phyloP scores from a whole-genome alignment of 75 land plant species.

The Cupressus sempervirens region DNA sequence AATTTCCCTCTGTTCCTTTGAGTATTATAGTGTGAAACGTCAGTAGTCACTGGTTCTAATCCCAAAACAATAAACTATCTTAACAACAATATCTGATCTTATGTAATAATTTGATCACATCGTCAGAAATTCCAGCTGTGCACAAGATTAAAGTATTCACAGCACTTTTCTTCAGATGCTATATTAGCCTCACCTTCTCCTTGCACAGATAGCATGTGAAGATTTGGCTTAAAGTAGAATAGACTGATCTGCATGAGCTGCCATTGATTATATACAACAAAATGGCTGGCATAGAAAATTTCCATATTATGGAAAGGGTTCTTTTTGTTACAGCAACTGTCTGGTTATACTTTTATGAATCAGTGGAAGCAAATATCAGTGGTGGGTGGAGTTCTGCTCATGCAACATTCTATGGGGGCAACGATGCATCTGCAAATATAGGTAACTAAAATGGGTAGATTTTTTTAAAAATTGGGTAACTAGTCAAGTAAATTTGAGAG shows the following conservation, averaged over 20 bases:
- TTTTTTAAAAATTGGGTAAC: neutral
- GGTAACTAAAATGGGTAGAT: neutral
- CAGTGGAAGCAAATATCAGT: neutral
- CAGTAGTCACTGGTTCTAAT: neutral
- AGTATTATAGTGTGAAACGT: neutral
- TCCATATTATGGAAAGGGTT: too few relatives aligned
- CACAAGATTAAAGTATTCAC: neutral
- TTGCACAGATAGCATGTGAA: neutral
- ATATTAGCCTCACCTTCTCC: neutral
- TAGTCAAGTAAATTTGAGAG: too few relatives aligned
- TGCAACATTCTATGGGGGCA: conserved; percentile 13
- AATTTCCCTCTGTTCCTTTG: neutral
- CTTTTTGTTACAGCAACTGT: neutral
- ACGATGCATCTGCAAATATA: conserved; percentile 12
- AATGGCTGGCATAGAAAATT: neutral
- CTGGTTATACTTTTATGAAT: neutral
- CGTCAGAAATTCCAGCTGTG: neutral
- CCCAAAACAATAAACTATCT: neutral
- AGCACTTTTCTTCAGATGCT: neutral
- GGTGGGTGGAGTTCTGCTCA: conserved; percentile 10
- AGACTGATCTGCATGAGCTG: neutral
- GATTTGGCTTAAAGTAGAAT: neutral
- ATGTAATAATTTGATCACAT: neutral
- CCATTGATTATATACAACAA: neutral
- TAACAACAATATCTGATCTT: neutral